Evolutionary conservation across 108 stramenopile species (phyloP).

Genomic region (Fragilariopsis cylindrus): DNA sequence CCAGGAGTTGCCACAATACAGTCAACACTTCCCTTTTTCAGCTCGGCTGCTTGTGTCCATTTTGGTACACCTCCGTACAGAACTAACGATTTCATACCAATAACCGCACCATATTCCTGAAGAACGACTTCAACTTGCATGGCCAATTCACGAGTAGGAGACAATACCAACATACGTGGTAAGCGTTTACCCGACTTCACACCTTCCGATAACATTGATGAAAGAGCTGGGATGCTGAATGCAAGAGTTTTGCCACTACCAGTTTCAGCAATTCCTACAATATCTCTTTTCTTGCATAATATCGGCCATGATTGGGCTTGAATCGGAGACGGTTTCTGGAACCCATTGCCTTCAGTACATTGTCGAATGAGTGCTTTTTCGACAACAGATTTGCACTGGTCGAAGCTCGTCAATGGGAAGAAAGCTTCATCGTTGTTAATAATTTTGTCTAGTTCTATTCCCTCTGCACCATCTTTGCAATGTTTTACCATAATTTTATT

Average conservation of each 20-base stretch:
- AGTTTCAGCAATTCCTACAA: conserved; percentile 97
- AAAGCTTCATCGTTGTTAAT: conserved; percentile 44
- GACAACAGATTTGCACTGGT: conserved; percentile 55
- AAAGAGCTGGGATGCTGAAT: conserved; percentile 92
- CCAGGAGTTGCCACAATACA: conserved; percentile 98
- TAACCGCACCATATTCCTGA: conserved; percentile 83
- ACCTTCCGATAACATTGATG: conserved; percentile 55
- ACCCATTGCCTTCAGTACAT: conserved; percentile 79
- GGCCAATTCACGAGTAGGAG: conserved; percentile 98
- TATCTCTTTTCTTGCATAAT: conserved; percentile 57
- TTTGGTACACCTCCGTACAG: conserved; percentile 98
- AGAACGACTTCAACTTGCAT: conserved; percentile 94
- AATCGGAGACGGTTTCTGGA: conserved; percentile 91
- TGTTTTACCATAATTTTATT: conserved; percentile 86
- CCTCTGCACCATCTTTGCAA: conserved; percentile 59
- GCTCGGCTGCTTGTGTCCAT: conserved; percentile 70
- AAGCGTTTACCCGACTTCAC: conserved; percentile 29
- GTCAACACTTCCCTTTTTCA: conserved; percentile 74
- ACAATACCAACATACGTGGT: conserved; percentile 94
- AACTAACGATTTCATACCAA: conserved; percentile 75
- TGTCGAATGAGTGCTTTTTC: conserved; percentile 56
- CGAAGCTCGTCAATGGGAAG: conserved; percentile 67
- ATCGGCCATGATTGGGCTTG: conserved; percentile 98
- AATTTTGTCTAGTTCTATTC: conserved; percentile 40
- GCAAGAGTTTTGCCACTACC: conserved; percentile 96